Percentiles rank a stretch among this genome's conserved stretches.
Evolutionary conservation across 139 green algal species (phyloP).

Genomic region (Mesostigma viride): DNA sequence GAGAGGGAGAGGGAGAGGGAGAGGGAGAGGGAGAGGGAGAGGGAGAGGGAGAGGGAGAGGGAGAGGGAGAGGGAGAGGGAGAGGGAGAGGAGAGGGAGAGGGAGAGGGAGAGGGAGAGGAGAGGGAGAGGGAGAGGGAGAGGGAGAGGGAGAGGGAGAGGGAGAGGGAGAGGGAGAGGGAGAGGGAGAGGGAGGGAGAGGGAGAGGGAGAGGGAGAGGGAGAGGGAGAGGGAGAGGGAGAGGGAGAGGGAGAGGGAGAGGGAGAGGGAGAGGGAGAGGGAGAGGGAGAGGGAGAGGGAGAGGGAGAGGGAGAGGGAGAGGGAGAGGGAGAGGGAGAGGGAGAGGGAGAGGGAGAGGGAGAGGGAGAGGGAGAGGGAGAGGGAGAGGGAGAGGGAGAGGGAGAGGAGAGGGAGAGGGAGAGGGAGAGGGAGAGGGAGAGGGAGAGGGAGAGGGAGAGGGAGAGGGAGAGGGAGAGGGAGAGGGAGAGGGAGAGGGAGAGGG

Average conservation of each 20-base stretch:
- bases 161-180: not conserved
- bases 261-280: not conserved
- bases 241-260: not conserved
- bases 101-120: not conserved
- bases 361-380: no score
- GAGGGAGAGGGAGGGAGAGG: not conserved
- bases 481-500: no score
- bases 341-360: no score
- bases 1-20: no score
- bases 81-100: not conserved
- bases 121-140: not conserved
- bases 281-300: not conserved
- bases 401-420: no score
- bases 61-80: not conserved
- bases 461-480: no score
- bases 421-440: no score
- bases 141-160: not conserved
- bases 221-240: not conserved
- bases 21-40: not conserved
- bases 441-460: no score
- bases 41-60: not conserved
- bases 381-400: no score
- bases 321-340: no score
- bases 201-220: not conserved
- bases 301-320: no score